Evolutionary conservation across 176 grass and related monocot genomes (phyloP).

Genomic region (Hyparrhenia diplandra): DNA sequence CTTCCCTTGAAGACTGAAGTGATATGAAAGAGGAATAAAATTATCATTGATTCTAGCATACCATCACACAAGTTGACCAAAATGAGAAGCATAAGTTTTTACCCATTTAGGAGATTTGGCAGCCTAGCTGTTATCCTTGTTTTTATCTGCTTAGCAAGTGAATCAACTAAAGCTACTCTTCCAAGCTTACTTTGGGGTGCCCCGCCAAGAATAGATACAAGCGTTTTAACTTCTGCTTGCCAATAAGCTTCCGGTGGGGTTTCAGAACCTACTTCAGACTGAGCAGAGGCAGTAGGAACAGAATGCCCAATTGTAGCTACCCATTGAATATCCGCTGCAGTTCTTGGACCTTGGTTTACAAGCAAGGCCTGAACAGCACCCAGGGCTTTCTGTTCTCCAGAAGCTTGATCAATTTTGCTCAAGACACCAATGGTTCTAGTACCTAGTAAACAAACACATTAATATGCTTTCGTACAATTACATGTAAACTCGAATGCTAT

Average conservation of each 20-base stretch:
- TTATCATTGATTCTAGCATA: slow-evolving; percentile 11
- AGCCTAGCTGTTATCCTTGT: slow-evolving; percentile 56
- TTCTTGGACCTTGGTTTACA: slow-evolving; percentile 63
- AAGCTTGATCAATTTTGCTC: slow-evolving; percentile 81
- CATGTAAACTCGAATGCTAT: neutral
- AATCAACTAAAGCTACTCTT: slow-evolving; percentile 73
- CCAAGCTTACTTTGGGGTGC: slow-evolving; percentile 70
- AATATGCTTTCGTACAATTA: neutral
- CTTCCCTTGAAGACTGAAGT: slow-evolving; percentile 69
- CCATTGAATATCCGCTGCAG: slow-evolving; percentile 65
- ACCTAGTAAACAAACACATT: slow-evolving; percentile 46
- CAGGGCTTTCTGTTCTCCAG: slow-evolving; percentile 69
- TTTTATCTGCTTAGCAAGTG: slow-evolving; percentile 71
- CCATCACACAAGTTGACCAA: neutral
- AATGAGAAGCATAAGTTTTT: slow-evolving; percentile 9
- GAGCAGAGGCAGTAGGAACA: slow-evolving; percentile 49
- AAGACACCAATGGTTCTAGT: slow-evolving; percentile 82
- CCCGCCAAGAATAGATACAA: slow-evolving; percentile 60
- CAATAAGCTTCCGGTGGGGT: slow-evolving; percentile 63
- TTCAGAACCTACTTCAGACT: slow-evolving; percentile 57
- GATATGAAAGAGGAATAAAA: neutral
- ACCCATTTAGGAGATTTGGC: slow-evolving; percentile 74
- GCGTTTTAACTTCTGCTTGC: slow-evolving; percentile 71
- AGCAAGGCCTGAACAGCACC: slow-evolving; percentile 73
- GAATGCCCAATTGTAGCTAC: slow-evolving; percentile 71